Evolutionary conservation across 495 filamentous ascomycete genomes (phyloP), one percentile per base, ranked within the genome.

Genomic region (Podospora pseudopauciseta): DNA sequence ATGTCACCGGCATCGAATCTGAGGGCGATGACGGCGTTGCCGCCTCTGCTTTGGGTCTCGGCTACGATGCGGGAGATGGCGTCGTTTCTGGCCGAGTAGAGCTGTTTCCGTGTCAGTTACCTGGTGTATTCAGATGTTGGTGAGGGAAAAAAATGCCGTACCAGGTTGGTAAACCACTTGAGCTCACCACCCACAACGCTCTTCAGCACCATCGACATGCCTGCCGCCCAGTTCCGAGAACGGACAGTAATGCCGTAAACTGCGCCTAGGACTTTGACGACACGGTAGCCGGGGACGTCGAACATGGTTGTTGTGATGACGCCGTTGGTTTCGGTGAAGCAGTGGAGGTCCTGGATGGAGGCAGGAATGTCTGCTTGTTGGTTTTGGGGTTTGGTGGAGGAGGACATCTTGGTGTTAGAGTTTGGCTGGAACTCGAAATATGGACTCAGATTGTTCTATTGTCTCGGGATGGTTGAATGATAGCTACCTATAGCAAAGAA

Each of bases 171-270:
- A 65, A 86, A 86, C 73, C 82, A 84, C 27, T 79, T 76, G 20
- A 89, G 80, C 78, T 89, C 86, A 5, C 86, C 86, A 34, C 86
- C 86, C 9, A 82, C 82, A 1, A 83, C 72, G 63, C 81, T 84
- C 70, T 84, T 84, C 26, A 87, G 59, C 19, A 82, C 82, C 70
- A 82, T 81, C 57, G 75, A 76, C 13, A 87, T 60, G 32, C 72
- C 67, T 13, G 80, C 80, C 0, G 77, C 79, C 71, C 74, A 74
- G 71, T 88, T 88, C 18, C 86, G 82, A 5, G 81, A 82, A 15
- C 86, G 86, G 5, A 88, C 86, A 0, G 84, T 86, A 34, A 88
- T 78, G 20, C 86, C 86, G 77, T 86, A 88, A 53, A 88, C 79
- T 19, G 84, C 82, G 63, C 86, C 86, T 11, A 88, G 81, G n/a